Percentiles rank a stretch among this genome's conserved stretches.
phyloP scores from a whole-genome alignment of 2,329 filamentous ascomycete genomes.

The Microcyclospora pomicola region DNA sequence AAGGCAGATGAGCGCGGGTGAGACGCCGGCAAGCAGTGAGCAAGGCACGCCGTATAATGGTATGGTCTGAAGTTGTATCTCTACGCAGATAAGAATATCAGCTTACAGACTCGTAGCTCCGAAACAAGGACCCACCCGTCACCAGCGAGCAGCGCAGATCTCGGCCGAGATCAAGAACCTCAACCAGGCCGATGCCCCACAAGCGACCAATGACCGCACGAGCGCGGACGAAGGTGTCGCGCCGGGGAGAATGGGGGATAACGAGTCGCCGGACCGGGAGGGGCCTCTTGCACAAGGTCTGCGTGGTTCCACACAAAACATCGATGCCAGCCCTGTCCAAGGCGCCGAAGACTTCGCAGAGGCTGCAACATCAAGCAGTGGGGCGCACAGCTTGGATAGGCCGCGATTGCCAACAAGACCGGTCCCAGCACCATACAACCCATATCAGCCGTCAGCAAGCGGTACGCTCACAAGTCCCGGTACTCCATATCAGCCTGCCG shows the following conservation, averaged over 20 bases:
- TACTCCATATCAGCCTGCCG: neutral
- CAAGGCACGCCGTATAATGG: slow-evolving; percentile 5
- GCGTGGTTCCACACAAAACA: neutral
- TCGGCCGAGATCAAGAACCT: slow-evolving; percentile 15
- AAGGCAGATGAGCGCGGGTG: slow-evolving; percentile 1
- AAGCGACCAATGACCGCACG: too few relatives aligned
- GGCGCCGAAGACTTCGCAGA: too few relatives aligned
- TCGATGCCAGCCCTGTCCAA: too few relatives aligned
- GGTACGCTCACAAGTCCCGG: neutral
- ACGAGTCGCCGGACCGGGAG: slow-evolving; percentile 8
- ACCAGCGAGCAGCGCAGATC: slow-evolving; percentile 15
- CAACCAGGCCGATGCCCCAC: slow-evolving; percentile 2
- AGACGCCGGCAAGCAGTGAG: slow-evolving; percentile 5
- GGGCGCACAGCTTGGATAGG: neutral
- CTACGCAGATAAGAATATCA: neutral
- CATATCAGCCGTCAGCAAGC: neutral
- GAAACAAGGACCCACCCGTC: slow-evolving; percentile 10
- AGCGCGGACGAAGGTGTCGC: slow-evolving; percentile 2
- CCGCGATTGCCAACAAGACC: neutral
- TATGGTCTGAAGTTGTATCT: neutral
- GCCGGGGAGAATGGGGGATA: slow-evolving; percentile 12
- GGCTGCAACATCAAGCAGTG: too few relatives aligned
- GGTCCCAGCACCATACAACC: slow-evolving; percentile 1
- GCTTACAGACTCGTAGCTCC: slow-evolving; percentile 7
- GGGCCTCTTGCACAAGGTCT: slow-evolving; percentile 12